Conservation (phyloP, 306 rosid genomes). For the Erythrophleum fordii region DNA sequence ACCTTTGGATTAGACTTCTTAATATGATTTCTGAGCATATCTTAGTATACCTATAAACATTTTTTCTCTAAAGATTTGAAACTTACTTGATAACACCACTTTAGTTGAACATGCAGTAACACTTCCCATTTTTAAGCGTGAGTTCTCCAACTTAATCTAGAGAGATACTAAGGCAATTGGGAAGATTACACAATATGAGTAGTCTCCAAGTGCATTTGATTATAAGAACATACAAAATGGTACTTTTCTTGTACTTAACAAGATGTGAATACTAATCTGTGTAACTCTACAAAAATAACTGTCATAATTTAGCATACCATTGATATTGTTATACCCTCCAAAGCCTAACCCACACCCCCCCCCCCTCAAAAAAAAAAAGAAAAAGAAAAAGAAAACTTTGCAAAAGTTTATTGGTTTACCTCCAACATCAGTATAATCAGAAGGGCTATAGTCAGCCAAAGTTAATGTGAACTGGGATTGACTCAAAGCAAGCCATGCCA, state of each 20-base stretch:
- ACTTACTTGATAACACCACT: not conserved
- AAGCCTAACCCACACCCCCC: no score
- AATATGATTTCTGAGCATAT: conserved; percentile 23
- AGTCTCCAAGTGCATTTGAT: not conserved
- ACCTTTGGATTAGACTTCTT: conserved; percentile 27
- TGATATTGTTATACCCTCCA: conserved; percentile 89
- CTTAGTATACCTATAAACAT: not conserved
- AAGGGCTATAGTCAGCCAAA: no score
- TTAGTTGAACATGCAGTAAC: not conserved
- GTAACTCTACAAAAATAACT: conserved; percentile 26
- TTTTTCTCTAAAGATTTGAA: not conserved
- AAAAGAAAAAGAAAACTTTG: no score
- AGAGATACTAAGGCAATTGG: not conserved
- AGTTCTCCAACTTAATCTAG: not conserved
- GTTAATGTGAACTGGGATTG: no score
- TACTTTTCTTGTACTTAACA: not conserved
- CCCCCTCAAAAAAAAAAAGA: no score
- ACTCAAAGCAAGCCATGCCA: no score
- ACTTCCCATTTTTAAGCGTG: not conserved
- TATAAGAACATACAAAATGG: not conserved
- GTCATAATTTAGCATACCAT: conserved; percentile 67
- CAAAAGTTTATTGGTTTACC: no score
- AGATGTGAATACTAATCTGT: not conserved
- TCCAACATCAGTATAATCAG: no score
- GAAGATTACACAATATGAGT: not conserved